Evolutionary conservation across 2,329 filamentous ascomycete genomes (phyloP).

Genomic region (Teratosphaeria viscida): DNA sequence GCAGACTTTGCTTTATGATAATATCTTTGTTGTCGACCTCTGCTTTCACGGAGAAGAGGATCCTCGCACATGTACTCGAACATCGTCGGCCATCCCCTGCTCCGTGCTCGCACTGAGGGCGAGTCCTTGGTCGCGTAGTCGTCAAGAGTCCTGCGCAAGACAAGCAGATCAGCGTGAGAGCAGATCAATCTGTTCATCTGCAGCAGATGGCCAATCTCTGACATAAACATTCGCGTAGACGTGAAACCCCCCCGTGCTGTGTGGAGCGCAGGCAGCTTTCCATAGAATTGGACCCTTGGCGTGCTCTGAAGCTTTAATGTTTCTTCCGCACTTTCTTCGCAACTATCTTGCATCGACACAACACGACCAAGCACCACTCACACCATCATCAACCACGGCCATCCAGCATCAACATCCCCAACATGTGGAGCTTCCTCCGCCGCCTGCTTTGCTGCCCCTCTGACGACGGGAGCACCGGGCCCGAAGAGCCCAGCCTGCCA

Average conservation of each 20-base stretch:
- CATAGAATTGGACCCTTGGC: neutral
- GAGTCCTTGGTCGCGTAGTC: neutral
- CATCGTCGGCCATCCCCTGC: neutral
- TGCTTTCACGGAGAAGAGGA: neutral
- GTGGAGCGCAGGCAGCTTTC: neutral
- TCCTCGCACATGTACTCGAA: neutral
- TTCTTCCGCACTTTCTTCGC: neutral
- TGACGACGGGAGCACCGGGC: neutral
- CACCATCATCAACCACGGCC: neutral
- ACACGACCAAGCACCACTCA: neutral
- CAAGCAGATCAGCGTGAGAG: neutral
- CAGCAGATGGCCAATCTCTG: neutral
- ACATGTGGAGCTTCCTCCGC: neutral
- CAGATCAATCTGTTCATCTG: neutral
- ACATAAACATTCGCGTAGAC: neutral
- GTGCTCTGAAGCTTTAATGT: neutral
- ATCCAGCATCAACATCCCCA: neutral
- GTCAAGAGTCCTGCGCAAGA: neutral
- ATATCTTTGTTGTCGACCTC: neutral
- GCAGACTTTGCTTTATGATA: neutral
- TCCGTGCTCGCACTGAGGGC: neutral
- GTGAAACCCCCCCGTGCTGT: neutral
- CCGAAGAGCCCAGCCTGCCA: neutral
- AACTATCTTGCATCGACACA: neutral
- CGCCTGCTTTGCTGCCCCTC: neutral